Percentiles rank a stretch among this genome's conserved stretches.
phyloP scores from a whole-genome alignment of 345 rosid genomes.

The Pugionium dolabratum region DNA sequence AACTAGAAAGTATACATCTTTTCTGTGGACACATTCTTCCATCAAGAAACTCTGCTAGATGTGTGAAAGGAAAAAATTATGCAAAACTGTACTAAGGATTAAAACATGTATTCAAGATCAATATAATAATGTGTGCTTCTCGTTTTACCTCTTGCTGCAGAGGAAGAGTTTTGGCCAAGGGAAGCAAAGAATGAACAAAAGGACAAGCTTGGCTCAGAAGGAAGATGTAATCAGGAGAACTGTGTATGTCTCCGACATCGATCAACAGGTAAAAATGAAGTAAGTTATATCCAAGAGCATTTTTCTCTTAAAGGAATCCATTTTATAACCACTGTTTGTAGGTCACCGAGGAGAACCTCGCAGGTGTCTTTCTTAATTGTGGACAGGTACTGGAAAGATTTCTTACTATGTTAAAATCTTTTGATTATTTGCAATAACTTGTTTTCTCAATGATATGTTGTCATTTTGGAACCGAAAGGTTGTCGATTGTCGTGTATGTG shows the following conservation, averaged over 20 bases:
- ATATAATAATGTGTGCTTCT: conserved; percentile 19
- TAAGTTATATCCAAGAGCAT: neutral
- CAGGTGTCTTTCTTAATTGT: conserved; percentile 72
- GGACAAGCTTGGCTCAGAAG: conserved; percentile 51
- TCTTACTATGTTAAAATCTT: neutral
- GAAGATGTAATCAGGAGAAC: conserved; percentile 30
- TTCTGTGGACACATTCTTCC: conserved; percentile 11
- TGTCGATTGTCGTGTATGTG: conserved; percentile 93
- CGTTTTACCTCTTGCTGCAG: conserved; percentile 39
- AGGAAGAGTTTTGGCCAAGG: conserved; percentile 63
- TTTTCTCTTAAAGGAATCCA: neutral
- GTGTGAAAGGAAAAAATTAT: conserved; percentile 8
- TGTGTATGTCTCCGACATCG: conserved; percentile 32
- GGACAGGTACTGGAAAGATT: conserved; percentile 56
- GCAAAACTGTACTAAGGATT: neutral
- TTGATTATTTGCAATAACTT: conserved; percentile 1
- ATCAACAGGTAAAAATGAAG: conserved; percentile 27
- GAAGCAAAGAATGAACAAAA: conserved; percentile 57
- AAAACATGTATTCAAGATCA: no score
- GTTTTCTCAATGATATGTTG: neutral
- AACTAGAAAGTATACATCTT: conserved; percentile 5
- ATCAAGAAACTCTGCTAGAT: conserved; percentile 4
- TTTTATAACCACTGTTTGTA: conserved; percentile 19
- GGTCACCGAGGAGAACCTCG: conserved; percentile 97
- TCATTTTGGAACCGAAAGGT: conserved; percentile 35